Percentiles rank a stretch among this genome's conserved stretches.
phyloP scores from a whole-genome alignment of 208 protist genomes.

The Wallacemonas rigidus region DNA sequence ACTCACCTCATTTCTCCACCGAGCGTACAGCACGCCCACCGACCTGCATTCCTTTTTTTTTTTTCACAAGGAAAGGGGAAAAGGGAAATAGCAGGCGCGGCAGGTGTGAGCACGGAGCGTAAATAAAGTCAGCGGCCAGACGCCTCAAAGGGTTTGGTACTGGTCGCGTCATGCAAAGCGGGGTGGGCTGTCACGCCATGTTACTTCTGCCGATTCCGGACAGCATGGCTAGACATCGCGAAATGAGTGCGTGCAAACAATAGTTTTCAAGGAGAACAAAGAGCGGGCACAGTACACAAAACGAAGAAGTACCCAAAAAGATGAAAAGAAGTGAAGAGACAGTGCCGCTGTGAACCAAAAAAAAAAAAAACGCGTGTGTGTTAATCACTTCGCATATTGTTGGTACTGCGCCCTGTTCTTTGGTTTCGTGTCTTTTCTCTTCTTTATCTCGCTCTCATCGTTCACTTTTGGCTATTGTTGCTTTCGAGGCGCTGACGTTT shows the following conservation, averaged over 20 bases:
- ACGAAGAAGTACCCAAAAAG: constrained; percentile 6
- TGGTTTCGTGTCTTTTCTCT: background rate
- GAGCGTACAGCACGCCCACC: too few species aligned
- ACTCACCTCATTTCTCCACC: too few species aligned
- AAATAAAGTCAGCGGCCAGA: constrained; percentile 7
- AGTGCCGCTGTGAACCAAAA: background rate
- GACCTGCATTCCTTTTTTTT: too few species aligned
- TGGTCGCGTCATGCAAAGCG: background rate
- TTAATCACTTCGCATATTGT: constrained; percentile 18
- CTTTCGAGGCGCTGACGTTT: too few species aligned
- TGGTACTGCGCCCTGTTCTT: background rate
- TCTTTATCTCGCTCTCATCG: background rate
- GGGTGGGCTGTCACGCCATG: background rate
- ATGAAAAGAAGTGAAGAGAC: background rate
- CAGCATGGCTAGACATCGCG: background rate
- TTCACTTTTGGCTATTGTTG: background rate
- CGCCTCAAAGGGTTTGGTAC: background rate
- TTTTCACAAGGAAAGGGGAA: background rate
- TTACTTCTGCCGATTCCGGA: background rate
- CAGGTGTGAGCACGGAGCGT: background rate
- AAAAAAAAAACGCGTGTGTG: constrained; percentile 6
- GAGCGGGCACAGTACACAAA: background rate
- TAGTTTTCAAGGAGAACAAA: too few species aligned
- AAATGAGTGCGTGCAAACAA: background rate
- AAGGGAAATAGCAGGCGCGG: background rate